Base-by-base conservation (phyloP, 257 asterid species). In the Solanum verrucosum region DNA sequence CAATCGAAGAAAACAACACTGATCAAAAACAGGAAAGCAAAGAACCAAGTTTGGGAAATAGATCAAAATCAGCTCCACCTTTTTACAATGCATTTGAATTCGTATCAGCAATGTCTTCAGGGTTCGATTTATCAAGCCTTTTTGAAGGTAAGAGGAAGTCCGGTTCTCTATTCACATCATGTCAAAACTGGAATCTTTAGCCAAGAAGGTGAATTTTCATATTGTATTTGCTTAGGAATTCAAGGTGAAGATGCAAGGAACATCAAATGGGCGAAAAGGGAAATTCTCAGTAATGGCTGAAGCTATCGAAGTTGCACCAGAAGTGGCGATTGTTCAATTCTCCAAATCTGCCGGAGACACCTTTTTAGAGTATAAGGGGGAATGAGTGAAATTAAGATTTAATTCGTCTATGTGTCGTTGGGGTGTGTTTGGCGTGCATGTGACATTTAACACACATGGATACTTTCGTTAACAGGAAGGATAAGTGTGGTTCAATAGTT, bases 51-150 rank as follows among this genome's bases (percentile, higher is more conserved):
- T n/a, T 40, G 25, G 44, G 88, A 68, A 67, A 23, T 20, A 89
- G 93, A 65, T 89, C 95, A 4, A 93, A 91, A 71, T 88, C 98
- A 18, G 60, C 91, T 23, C 98, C 98, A 1, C 94, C 97, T 10
- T 95, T 91, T 60, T 95, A 90, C 86, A 95, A 94, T 37, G 98
- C 98, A 75, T 95, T 95, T 75, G 96, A 95, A 60, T 93, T 95
- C 83, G 94, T 95, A 75, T 92, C 98, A 4, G 94, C 98, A 2
- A 95, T 95, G 98, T 95, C 98, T 5, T 95, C 98, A 1, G 98
- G 98, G 12, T 95, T 94, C 77, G 98, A 95, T 29, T 73, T 95
- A 59, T 95, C 98, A 21, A 93, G 87, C 59, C 35, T 95, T 35
- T 95, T 95, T 74, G 95, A 93, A 88, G 89, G 70, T 9, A 31